These are phyloP conservation scores for Neurospora sp. DNA, from an alignment of 495 filamentous ascomycete genomes.

Conservation along the genomic window DNA sequence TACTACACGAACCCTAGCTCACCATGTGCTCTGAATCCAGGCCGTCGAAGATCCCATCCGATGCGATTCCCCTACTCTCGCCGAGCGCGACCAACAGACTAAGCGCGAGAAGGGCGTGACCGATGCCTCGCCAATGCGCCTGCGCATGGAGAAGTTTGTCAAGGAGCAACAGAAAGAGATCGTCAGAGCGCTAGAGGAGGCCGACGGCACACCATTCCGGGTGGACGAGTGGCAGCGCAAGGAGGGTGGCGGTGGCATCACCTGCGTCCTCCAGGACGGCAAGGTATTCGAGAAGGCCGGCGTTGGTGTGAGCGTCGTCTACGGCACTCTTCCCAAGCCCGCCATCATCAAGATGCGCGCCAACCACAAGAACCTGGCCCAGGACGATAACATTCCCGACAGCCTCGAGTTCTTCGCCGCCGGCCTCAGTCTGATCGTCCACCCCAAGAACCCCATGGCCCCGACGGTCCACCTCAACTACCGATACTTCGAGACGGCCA, in stretches of 20 bases:
- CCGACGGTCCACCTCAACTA: slow-evolving; percentile 98
- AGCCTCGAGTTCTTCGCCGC: slow-evolving; percentile 90
- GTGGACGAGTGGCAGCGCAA: slow-evolving; percentile 82
- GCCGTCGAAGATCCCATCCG: slow-evolving; percentile 26
- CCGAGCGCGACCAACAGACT: slow-evolving; percentile 56
- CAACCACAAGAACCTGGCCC: slow-evolving; percentile 83
- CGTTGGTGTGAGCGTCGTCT: slow-evolving; percentile 89
- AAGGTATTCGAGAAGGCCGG: slow-evolving; percentile 98
- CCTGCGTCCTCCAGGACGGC: slow-evolving; percentile 89
- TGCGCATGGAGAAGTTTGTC: slow-evolving; percentile 94
- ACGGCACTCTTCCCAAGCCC: slow-evolving; percentile 78
- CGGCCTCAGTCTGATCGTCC: slow-evolving; percentile 83
- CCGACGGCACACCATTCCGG: slow-evolving; percentile 75
- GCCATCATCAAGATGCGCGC: slow-evolving; percentile 91
- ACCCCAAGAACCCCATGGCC: slow-evolving; percentile 91
- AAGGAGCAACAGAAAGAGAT: slow-evolving; percentile 85
- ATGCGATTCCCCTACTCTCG: slow-evolving; percentile 46
- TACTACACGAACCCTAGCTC: neutral
- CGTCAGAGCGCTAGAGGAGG: slow-evolving; percentile 62
- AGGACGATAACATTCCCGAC: slow-evolving; percentile 50
- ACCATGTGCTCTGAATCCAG: slow-evolving; percentile 14
- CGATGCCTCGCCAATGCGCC: slow-evolving; percentile 81
- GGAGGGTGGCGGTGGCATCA: slow-evolving; percentile 71
- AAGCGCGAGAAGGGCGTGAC: slow-evolving; percentile 59
- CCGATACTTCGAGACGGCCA: slow-evolving; percentile 94